Evolutionary conservation across 805 yeast species (phyloP), one percentile per base, ranked within the genome.

Genomic region (Candida tibetensis): DNA sequence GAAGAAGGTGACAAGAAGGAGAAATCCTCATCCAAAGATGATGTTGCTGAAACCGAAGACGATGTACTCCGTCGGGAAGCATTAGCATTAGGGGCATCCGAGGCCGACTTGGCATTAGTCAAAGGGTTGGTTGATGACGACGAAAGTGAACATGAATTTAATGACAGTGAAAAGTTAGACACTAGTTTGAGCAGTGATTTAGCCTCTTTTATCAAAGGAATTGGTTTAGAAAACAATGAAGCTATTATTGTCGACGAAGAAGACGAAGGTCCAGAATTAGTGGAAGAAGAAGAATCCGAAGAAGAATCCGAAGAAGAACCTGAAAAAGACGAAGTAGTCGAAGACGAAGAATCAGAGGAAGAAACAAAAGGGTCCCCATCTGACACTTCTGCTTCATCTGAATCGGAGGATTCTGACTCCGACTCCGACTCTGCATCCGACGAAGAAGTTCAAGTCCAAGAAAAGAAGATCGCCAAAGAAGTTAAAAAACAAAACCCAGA

Each of bases 41-140:
- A 27, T 26, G 27, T 4, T 17, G 23, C 7, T 19, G 25, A 38
- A 38, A 17, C 16, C 15, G 16, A 28, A 37, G 17, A 15, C n/a
- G 74, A 65, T 2, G 41, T 66, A 2, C 58, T 86, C 34, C 79
- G 84, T 48, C 77, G 80, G 43, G 95, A 84, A 64, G 95, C 95
- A 2, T 57, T 81, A 10, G 81, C 81, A 16, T 64, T 90, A 19
- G 96, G 97, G 23, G 98, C 96, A 15, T 74, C 87, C 12, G 93
- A 85, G 48, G 90, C 81, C 16, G 97, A 89, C 58, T 56, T 90
- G 32, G 73, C 76, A 30, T 61, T 89, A 35, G 49, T 90, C 9
- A 71, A 73, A 23, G 84, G 72, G 12, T 49, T 83, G 3, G 62
- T 66, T 9, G 77, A 74, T 17, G 81, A 72, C 23, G 76, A 68